A percentile compares a stretch with the other conserved stretches of the same genome.
phyloP scores from a whole-genome alignment of 108 stramenopile genomes.

The Skeletonema grethae region DNA sequence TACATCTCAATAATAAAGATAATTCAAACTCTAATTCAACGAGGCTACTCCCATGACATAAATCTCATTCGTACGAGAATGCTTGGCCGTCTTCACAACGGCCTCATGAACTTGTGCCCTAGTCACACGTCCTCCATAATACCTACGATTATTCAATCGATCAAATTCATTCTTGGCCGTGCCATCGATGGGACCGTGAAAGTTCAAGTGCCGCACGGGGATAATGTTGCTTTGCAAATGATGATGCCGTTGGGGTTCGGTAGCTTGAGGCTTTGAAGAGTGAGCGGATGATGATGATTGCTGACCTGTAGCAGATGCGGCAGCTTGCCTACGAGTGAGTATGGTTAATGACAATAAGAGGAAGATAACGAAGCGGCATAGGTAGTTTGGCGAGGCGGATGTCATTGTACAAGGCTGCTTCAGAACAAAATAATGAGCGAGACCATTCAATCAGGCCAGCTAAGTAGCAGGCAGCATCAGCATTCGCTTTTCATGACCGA shows the following conservation, averaged over 20 bases:
- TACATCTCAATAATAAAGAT: neutral
- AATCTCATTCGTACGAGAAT: slow-evolving; percentile 13
- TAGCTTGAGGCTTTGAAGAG: neutral
- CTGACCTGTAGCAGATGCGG: neutral
- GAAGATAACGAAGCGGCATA: neutral
- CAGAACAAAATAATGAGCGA: neutral
- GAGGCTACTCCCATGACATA: slow-evolving; percentile 28
- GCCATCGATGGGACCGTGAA: neutral
- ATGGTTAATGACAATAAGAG: neutral
- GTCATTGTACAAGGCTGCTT: neutral
- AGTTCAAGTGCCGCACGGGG: slow-evolving; percentile 12
- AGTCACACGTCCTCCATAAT: slow-evolving; percentile 13
- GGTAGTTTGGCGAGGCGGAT: slow-evolving; percentile 8
- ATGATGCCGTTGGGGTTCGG: neutral
- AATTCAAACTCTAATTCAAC: slow-evolving; percentile 14
- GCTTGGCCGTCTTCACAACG: slow-evolving; percentile 18
- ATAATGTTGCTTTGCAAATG: slow-evolving; percentile 13
- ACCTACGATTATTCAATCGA: slow-evolving; percentile 20
- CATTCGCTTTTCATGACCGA: no score
- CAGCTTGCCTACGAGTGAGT: neutral
- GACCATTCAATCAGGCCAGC: no score
- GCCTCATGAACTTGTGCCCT: slow-evolving; percentile 19
- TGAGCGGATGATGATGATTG: slow-evolving; percentile 4
- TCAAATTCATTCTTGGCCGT: slow-evolving; percentile 14
- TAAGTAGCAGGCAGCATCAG: no score